Percentiles rank a stretch among this genome's conserved stretches.
These are phyloP conservation scores for Botryobasidium botryosum DNA, from an alignment of 768 basidiomycete species.

Conservation along the genomic window DNA sequence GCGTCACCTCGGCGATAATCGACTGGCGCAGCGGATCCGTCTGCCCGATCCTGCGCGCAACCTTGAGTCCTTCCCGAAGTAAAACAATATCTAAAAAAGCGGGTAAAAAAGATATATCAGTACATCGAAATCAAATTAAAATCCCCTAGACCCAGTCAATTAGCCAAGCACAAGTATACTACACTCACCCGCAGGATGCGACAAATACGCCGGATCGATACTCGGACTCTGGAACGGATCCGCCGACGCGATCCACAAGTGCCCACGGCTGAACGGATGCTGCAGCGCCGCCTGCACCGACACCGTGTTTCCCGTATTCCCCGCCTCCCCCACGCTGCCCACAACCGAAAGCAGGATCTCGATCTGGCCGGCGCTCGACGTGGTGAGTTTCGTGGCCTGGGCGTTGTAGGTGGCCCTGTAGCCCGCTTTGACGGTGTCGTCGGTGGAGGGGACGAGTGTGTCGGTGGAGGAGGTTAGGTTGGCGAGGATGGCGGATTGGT, in stretches of 20 bases:
- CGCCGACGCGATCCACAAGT: conserved; percentile 39
- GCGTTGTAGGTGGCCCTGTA: conserved; percentile 39
- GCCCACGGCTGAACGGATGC: conserved; percentile 47
- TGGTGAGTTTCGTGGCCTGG: conserved; percentile 25
- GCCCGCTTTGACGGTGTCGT: conserved; percentile 31
- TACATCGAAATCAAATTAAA: not conserved
- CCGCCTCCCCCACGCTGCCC: conserved; percentile 22
- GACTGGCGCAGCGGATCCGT: conserved; percentile 33
- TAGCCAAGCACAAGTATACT: not conserved
- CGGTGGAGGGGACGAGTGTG: conserved; percentile 29
- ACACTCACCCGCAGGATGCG: conserved; percentile 31
- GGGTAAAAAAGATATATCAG: not conserved
- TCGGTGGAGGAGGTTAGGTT: conserved; percentile 20
- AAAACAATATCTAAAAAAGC: conserved; percentile 24
- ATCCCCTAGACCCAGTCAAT: not conserved
- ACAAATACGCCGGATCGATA: conserved; percentile 52
- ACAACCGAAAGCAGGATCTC: conserved; percentile 37
- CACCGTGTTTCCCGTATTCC: conserved; percentile 23
- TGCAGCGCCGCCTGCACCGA: conserved; percentile 50
- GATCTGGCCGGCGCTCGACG: conserved; percentile 31
- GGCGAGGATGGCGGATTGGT: conserved; percentile 14
- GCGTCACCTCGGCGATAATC: conserved; percentile 31
- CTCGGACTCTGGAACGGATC: conserved; percentile 41
- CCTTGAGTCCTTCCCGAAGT: conserved; percentile 42
- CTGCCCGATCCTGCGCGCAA: conserved; percentile 37